Percentiles rank a stretch among this genome's conserved stretches.
Conservation (phyloP, 305 asterid genomes). For the Fraxinus xanthoxyloides region DNA sequence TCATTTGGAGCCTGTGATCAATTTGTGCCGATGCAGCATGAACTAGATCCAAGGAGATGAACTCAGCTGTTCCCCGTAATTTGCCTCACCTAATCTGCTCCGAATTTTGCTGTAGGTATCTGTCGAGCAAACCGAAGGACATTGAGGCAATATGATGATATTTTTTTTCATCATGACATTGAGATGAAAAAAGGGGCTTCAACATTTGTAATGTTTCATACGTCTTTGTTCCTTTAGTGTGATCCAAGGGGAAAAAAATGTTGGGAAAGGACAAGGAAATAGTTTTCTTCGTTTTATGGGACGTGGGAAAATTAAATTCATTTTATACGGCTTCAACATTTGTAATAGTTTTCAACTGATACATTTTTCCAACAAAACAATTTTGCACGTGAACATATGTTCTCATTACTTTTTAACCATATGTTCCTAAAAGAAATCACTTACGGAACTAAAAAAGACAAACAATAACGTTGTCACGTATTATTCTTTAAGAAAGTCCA, state of each 20-base stretch:
- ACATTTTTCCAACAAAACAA: not conserved
- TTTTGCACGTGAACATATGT: not conserved
- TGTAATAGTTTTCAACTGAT: not conserved
- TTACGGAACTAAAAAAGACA: not conserved
- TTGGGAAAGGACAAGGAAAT: not conserved
- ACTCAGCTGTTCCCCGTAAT: not conserved
- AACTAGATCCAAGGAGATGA: not conserved
- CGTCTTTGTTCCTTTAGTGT: not conserved
- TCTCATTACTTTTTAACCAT: not conserved
- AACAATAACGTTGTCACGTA: not conserved
- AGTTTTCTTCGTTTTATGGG: not conserved
- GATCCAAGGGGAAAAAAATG: not conserved
- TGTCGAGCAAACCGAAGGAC: conserved; percentile 24
- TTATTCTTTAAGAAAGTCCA: not conserved
- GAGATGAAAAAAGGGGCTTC: not conserved
- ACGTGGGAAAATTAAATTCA: not conserved
- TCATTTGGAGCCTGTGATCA: not conserved
- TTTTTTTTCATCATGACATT: not conserved
- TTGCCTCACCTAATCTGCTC: not conserved
- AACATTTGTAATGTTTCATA: not conserved
- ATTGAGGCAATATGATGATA: conserved; percentile 25
- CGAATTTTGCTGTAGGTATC: conserved; percentile 22
- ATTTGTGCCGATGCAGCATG: not conserved
- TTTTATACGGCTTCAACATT: too few species aligned
- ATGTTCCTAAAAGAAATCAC: not conserved